Evolutionary conservation across 148 eudicot species (phyloP), one percentile per base, ranked within the genome.

Genomic region (Nepenthes gracilis): DNA sequence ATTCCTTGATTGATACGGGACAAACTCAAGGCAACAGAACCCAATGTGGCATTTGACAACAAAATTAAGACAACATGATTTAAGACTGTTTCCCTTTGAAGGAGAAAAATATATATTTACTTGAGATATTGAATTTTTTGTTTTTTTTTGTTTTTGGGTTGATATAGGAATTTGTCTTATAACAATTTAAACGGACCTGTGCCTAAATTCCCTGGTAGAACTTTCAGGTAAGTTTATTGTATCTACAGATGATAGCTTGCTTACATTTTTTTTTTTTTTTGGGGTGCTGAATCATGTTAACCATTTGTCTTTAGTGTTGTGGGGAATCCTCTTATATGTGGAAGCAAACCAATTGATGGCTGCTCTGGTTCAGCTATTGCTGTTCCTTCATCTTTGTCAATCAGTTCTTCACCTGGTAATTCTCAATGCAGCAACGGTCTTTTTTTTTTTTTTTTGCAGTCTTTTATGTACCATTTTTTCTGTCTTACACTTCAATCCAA

Each of bases 161-260:
- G 58, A 54, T 70, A 57, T 72, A 90, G 97, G 90, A 94, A 90
- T 69, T 80, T 90, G 86, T 90, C 97, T 35, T 86, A 52, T 62
- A 90, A 90, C 78, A 90, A 86, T 84, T 90, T 90, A 34, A 82
- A 85, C 82, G 97, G 94, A 71, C 94, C 94, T 68, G 77, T 82
- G 38, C 94, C 90, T 40, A 82, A 76, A 64, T 78, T 86, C 78
- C 85, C 81, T 55, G 80, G 83, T 58, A 86, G 81, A 78, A 81
- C 90, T 37, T 85, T 85, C 78, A 85, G 76, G 96, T 88, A 83
- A 3, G 45, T 62, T 72, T 53, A 34, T 73, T 61, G 34, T 55
- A 43, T 15, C 1, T 43, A 23, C 23, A 23, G 0, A 23, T 23
- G 23, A 23, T 23, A 23, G 23, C 23, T 23, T 23, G 23, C 36